Conservation (phyloP, 768 basidiomycete species). For the Boletus sp. region DNA sequence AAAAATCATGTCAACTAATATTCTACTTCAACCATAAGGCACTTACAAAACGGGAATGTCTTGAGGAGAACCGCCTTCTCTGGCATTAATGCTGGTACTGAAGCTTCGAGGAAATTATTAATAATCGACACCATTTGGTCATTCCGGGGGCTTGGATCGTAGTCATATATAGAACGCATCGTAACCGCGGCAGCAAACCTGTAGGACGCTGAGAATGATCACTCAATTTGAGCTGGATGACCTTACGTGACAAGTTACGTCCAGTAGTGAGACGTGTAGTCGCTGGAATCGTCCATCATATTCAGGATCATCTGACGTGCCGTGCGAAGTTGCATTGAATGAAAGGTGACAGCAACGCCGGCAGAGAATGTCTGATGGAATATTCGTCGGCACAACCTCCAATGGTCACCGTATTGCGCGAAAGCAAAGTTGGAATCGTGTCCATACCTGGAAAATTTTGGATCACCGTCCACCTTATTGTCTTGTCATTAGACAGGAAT, state of each 20-base stretch:
- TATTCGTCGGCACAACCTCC: slow-evolving; percentile 14
- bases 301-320: slow-evolving; percentile 5
- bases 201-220: background rate
- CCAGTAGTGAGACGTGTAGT: slow-evolving; percentile 7
- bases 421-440: slow-evolving; percentile 10
- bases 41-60: slow-evolving; percentile 19
- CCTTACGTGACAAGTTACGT: no score
- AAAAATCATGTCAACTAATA: background rate
- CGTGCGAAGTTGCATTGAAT: slow-evolving; percentile 6
- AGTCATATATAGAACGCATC: slow-evolving; percentile 17
- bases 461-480: background rate
- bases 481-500: background rate
- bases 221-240: background rate
- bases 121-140: slow-evolving; percentile 18
- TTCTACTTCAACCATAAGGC: background rate
- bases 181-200: slow-evolving; percentile 36
- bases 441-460: slow-evolving; percentile 12
- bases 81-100: slow-evolving; percentile 3
- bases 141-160: slow-evolving; percentile 13
- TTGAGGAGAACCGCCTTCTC: slow-evolving; percentile 16
- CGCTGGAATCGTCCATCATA: slow-evolving; percentile 2
- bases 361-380: slow-evolving; percentile 14
- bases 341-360: slow-evolving; percentile 2
- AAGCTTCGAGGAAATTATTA: slow-evolving; percentile 8
- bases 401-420: slow-evolving; percentile 10